Evolutionary conservation across 768 basidiomycete genomes (phyloP).

Genomic region (Phanerochaete sordida): DNA sequence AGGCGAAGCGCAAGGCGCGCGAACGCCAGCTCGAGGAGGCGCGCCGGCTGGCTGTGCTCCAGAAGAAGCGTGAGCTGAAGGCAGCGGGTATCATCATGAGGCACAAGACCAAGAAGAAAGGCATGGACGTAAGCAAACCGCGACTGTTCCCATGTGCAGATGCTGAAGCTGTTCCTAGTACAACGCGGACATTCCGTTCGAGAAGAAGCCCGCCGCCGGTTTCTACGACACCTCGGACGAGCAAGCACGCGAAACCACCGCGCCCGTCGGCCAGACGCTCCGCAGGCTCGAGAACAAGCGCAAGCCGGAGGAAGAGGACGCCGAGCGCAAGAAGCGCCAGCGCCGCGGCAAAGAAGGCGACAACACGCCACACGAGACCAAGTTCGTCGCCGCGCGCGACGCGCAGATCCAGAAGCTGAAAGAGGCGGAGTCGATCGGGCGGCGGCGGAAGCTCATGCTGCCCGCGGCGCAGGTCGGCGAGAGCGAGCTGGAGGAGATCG

Average conservation of each 20-base stretch:
- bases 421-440: conserved; percentile 93
- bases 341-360: conserved; percentile 72
- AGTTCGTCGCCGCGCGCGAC: conserved; percentile 95
- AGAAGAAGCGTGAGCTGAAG: conserved; percentile 97
- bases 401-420: conserved; percentile 97
- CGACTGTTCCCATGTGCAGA: neutral
- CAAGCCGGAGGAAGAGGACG: conserved; percentile 91
- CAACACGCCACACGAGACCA: conserved; percentile 68
- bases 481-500: conserved; percentile 92
- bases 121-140: conserved; percentile 83
- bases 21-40: conserved; percentile 98
- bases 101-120: conserved; percentile 91
- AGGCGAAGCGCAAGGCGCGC: conserved; percentile 97
- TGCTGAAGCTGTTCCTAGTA: conserved; percentile 51
- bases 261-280: conserved; percentile 87
- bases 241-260: conserved; percentile 78
- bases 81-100: conserved; percentile 98
- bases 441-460: conserved; percentile 77
- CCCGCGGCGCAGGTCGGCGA: conserved; percentile 94
- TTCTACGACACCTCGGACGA: conserved; percentile 98
- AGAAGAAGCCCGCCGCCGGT: conserved; percentile 92
- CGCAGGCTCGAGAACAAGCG: conserved; percentile 95
- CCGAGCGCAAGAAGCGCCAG: conserved; percentile 87
- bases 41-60: conserved; percentile 86
- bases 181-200: conserved; percentile 97